Conservation (phyloP, 2,329 filamentous ascomycete species). For the Aspergillus phoenicis region DNA sequence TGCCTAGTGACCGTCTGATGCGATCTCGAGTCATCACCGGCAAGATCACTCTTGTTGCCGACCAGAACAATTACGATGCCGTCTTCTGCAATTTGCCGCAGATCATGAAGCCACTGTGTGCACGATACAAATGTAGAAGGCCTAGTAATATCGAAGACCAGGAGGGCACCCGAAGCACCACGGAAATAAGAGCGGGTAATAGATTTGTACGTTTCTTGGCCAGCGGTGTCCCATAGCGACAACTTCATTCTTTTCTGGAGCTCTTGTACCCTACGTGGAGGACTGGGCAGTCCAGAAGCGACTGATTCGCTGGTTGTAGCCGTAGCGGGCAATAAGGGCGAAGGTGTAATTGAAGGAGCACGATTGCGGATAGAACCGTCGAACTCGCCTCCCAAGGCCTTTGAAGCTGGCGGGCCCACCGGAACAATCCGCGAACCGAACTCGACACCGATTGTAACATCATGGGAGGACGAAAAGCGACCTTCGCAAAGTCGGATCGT, state of each 20-base stretch:
- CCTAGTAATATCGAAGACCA: slow-evolving; percentile 93
- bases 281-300: slow-evolving; percentile 37
- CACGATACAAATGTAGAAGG: slow-evolving; percentile 83
- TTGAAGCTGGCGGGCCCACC: slow-evolving; percentile 77
- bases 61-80: slow-evolving; percentile 94
- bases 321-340: slow-evolving; percentile 12
- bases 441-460: slow-evolving; percentile 96
- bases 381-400: slow-evolving; percentile 58
- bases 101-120: slow-evolving; percentile 89
- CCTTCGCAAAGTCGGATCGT: slow-evolving; percentile 96
- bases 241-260: slow-evolving; percentile 84
- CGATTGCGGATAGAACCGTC: slow-evolving; percentile 19
- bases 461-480: slow-evolving; percentile 89
- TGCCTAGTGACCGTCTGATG: slow-evolving; percentile 71
- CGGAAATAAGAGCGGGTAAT: slow-evolving; percentile 94
- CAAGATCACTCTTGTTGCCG: slow-evolving; percentile 90
- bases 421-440: slow-evolving; percentile 92
- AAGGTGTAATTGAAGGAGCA: slow-evolving; percentile 13
- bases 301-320: slow-evolving; percentile 20
- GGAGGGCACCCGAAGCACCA: slow-evolving; percentile 73
- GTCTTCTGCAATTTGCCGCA: slow-evolving; percentile 91
- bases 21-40: slow-evolving; percentile 48
- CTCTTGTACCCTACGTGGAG: slow-evolving; percentile 39
- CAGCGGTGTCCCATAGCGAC: slow-evolving; percentile 92
- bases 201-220: slow-evolving; percentile 96